Percentiles rank a stretch among this genome's conserved stretches.
These are phyloP conservation scores for Aspergillus nomiae DNA, from an alignment of 2,329 filamentous ascomycete genomes.

Conservation along the genomic window DNA sequence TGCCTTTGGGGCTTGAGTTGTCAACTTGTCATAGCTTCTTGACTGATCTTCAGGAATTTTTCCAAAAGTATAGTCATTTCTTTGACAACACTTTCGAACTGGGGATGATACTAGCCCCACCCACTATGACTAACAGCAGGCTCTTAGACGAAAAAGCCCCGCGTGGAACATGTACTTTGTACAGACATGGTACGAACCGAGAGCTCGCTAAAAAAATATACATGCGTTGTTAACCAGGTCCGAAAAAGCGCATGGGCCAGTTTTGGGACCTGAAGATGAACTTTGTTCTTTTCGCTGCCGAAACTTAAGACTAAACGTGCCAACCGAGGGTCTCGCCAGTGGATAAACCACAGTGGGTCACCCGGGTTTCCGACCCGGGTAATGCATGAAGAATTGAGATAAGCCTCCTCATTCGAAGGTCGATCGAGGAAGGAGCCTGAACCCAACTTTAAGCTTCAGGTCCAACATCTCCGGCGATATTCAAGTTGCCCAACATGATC, in stretches of 20 bases:
- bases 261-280: background rate
- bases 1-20: background rate
- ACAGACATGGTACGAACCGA: too few species aligned
- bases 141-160: too few species aligned
- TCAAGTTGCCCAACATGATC: background rate
- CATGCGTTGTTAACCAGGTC: background rate
- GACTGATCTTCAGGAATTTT: background rate
- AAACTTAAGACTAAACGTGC: background rate
- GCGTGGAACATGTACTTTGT: too few species aligned
- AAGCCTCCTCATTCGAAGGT: background rate
- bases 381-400: background rate
- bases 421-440: background rate
- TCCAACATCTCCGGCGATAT: background rate
- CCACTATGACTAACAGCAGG: too few species aligned
- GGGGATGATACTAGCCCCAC: too few species aligned
- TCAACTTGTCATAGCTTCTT: background rate
- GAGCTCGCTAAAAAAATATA: too few species aligned
- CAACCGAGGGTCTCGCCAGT: background rate
- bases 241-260: background rate
- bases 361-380: background rate
- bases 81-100: background rate
- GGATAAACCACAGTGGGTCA: background rate
- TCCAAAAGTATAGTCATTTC: background rate
- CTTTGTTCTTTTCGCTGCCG: background rate
- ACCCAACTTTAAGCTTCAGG: background rate